Conservation (phyloP, 2,329 filamentous ascomycete genomes). For the Colletotrichum scovillei region DNA sequence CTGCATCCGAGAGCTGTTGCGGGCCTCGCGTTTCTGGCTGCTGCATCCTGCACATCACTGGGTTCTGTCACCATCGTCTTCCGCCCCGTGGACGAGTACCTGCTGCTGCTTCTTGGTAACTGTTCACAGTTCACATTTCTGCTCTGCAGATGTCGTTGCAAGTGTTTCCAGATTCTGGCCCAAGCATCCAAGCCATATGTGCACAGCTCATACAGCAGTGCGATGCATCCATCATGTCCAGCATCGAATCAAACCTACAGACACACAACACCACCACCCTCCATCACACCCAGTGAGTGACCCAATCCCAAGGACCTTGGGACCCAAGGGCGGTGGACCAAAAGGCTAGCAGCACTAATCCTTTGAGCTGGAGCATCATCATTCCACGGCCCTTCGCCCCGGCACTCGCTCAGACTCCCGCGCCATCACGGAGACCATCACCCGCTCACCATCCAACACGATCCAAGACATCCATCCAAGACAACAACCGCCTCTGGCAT, state of each 20-base stretch:
- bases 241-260: neutral
- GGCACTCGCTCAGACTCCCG: constrained; percentile 22
- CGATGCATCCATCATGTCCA: neutral
- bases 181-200: neutral
- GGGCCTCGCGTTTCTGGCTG: neutral
- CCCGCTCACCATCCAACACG: neutral
- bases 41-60: constrained; percentile 5
- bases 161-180: neutral
- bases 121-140: neutral
- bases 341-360: neutral
- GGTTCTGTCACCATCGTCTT: neutral
- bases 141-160: neutral
- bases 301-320: too few species aligned
- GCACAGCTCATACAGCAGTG: neutral
- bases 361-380: neutral
- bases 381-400: constrained; percentile 3
- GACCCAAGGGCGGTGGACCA: too few species aligned
- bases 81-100: neutral
- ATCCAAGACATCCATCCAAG: constrained; percentile 4
- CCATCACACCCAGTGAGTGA: neutral
- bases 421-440: constrained; percentile 14
- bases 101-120: too few species aligned
- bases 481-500: constrained; percentile 28
- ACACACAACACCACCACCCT: neutral
- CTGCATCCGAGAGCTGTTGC: neutral